A percentile compares a stretch with the other conserved stretches of the same genome.
These are phyloP conservation scores for Candida sanyaensis DNA, from an alignment of 1,139 yeast genomes.

Conservation along the genomic window DNA sequence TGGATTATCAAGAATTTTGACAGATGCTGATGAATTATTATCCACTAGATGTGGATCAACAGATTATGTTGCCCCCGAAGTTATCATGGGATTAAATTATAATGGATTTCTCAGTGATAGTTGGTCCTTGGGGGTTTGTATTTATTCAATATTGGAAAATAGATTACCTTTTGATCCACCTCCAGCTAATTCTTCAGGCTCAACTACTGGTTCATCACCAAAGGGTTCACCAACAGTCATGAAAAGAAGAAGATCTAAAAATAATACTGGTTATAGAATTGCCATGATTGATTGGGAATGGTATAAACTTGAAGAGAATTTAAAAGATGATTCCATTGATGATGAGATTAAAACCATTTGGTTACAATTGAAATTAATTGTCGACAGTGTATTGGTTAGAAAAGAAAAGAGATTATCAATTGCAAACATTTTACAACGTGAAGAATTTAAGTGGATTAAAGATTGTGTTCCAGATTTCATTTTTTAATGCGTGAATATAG, in stretches of 20 bases:
- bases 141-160: constrained; percentile 80
- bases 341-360: constrained; percentile 25
- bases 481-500: constrained; percentile 3
- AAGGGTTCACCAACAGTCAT: constrained; percentile 49
- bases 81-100: constrained; percentile 84
- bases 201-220: constrained; percentile 7
- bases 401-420: constrained; percentile 34
- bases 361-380: constrained; percentile 29
- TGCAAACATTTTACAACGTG: constrained; percentile 14
- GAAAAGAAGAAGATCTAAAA: constrained; percentile 49
- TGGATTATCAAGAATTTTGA: constrained; percentile 77
- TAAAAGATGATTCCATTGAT: constrained; percentile 11
- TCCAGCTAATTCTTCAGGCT: constrained; percentile 19
- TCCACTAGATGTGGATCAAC: constrained; percentile 93
- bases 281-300: constrained; percentile 94
- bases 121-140: constrained; percentile 93
- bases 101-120: constrained; percentile 89
- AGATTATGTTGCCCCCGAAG: constrained; percentile 93
- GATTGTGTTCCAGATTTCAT: constrained; percentile 16
- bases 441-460: constrained; percentile 24
- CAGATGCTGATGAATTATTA: constrained; percentile 58
- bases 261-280: constrained; percentile 81
- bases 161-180: constrained; percentile 78
- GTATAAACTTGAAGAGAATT: constrained; percentile 33
- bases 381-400: constrained; percentile 38